Evolutionary conservation across 192 early-diverging fungal species (phyloP).

Genomic region (Phycomyces blakesleeanus): DNA sequence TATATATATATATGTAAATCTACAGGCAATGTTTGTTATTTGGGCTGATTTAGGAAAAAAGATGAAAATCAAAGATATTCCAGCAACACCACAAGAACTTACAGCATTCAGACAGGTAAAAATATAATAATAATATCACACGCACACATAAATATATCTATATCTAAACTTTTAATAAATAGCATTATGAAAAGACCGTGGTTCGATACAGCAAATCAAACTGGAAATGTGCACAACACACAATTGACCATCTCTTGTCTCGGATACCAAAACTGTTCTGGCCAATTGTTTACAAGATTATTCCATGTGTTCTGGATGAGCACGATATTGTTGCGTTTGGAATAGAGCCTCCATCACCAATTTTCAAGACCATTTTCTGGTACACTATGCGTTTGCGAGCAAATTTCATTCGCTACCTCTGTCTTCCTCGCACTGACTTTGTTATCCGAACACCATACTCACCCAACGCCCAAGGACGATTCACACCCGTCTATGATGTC

Average conservation of each 20-base stretch:
- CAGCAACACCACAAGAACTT: conserved; percentile 25
- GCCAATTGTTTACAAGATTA: conserved; percentile 18
- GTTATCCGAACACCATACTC: conserved; percentile 28
- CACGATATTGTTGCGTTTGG: conserved; percentile 18
- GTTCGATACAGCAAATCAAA: conserved; percentile 19
- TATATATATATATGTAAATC: no score
- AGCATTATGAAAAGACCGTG: conserved; percentile 27
- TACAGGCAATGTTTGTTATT: conserved; percentile 32
- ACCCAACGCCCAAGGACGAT: conserved; percentile 24
- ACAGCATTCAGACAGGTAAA: conserved; percentile 34
- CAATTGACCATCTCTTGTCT: conserved; percentile 18
- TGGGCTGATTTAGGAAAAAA: conserved; percentile 28
- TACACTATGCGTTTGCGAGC: conserved; percentile 18
- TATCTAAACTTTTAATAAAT: no score
- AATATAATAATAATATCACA: no score
- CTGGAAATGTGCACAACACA: conserved; percentile 22
- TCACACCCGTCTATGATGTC: conserved; percentile 34
- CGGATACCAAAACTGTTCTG: conserved; percentile 3
- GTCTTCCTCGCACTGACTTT: conserved; percentile 30
- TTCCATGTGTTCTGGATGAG: conserved; percentile 29
- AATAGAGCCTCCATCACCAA: conserved; percentile 5
- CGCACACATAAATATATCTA: no score
- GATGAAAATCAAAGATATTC: conserved; percentile 47
- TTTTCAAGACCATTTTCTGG: neutral
- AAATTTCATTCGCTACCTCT: conserved; percentile 33